Base-by-base conservation (phyloP, 495 filamentous ascomycete genomes). In the Tuber melanosporum region DNA sequence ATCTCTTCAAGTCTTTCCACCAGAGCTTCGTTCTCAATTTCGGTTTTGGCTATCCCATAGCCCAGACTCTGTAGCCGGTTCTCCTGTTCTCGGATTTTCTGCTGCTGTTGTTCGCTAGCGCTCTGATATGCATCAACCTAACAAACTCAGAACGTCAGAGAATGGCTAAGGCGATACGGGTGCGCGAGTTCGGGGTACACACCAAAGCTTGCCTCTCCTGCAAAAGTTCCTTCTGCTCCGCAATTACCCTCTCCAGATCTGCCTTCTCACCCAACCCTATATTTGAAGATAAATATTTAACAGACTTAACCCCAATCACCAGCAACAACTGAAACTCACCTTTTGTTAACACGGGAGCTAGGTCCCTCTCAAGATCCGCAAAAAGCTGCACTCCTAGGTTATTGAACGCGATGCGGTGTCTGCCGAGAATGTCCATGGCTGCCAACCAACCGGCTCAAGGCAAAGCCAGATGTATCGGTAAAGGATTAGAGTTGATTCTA, bases 311-410 rank as follows among this genome's bases (percentile, higher is more conserved):
- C 41, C 41, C 49, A 44, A 19, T 14, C 39, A 26, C 5, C 44
- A 17, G 14, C 15, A 69, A 71, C 42, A 70, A 15, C 44, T 36
- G 7, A 20, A 26, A n/a, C 42, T 73, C 70, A 80, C 78, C 73
- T 44, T 73, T 75, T 43, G 73, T 73, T 39, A 80, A 49, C 10
- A 22, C 77, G 17, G 7, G 74, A 66, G 62, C 42, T 22, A 80
- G 32, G 71, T 76, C 77, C 73, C 66, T 80, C 78, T 76, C 77
- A 8, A 80, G 73, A 8, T 80, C 77, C 43, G 73, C 71, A 69
- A 80, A 80, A 8, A 80, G 62, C 71, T 80, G 78, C 39, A 80
- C 74, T 41, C 78, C 71, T 20, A 80, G 75, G 19, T 80, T 76
- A 42, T 71, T 80, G n/a, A 80, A 80, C 57, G 73, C 77, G 71